These are phyloP conservation scores for Trichoderma koningii DNA, from an alignment of 2,329 filamentous ascomycete species.

Conservation along the genomic window DNA sequence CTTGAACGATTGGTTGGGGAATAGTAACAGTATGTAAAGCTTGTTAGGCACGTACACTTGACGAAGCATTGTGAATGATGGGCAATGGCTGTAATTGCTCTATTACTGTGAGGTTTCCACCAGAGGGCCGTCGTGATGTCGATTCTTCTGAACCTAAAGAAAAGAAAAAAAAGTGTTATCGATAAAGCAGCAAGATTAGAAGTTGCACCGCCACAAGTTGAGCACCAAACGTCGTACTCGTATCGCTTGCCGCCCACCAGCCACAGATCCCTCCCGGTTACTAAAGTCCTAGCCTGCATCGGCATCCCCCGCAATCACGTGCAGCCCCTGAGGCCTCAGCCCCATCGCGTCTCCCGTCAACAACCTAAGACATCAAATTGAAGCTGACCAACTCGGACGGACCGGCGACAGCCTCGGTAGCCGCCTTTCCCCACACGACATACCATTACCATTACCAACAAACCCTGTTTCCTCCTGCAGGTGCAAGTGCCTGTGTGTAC, in stretches of 20 bases:
- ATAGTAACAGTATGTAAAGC: too few relatives aligned
- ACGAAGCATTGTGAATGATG: conserved; percentile 47
- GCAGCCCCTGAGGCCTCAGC: conserved; percentile 26
- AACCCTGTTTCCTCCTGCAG: conserved; percentile 9
- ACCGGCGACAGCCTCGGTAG: conserved; percentile 29
- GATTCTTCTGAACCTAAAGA: conserved; percentile 12
- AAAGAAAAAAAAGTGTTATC: conserved; percentile 41
- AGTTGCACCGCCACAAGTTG: conserved; percentile 10
- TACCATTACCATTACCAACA: neutral
- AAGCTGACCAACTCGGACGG: conserved; percentile 24
- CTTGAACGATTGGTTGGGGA: too few relatives aligned
- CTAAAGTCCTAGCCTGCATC: neutral
- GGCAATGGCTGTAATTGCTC: conserved; percentile 25
- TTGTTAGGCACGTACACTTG: conserved; percentile 51
- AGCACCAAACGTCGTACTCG: too few relatives aligned
- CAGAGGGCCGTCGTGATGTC: neutral
- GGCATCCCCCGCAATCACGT: conserved; percentile 42
- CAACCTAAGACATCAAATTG: neutral
- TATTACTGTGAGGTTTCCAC: conserved; percentile 6
- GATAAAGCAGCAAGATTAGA: conserved; percentile 34
- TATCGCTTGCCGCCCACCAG: too few relatives aligned
- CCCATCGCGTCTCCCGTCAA: conserved; percentile 5
- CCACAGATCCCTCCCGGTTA: neutral
- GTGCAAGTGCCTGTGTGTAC: conserved; percentile 20
- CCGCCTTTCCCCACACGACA: conserved; percentile 24